Percentiles rank a stretch among this genome's conserved stretches.
phyloP scores from a whole-genome alignment of 2,329 filamentous ascomycete species.

The Alternaria tenuissima region DNA sequence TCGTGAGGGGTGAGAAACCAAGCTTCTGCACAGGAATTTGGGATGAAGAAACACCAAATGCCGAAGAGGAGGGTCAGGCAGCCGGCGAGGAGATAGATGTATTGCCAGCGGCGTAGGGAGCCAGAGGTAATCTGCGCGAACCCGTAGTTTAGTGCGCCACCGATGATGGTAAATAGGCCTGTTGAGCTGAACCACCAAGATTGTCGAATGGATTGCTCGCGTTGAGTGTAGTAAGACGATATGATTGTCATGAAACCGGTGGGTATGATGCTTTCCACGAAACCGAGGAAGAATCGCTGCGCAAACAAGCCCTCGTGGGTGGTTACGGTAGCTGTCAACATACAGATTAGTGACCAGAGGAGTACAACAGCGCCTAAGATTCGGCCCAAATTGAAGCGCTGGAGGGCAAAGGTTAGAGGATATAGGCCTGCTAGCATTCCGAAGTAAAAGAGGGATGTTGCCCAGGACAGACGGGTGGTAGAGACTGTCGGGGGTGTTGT shows the following conservation, averaged over 20 bases:
- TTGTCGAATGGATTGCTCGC: constrained; percentile 60
- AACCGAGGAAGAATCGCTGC: constrained; percentile 64
- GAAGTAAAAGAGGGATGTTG: constrained; percentile 81
- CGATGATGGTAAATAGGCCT: constrained; percentile 47
- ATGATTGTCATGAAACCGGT: constrained; percentile 66
- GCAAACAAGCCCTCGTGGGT: constrained; percentile 68
- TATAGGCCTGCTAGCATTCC: constrained; percentile 79
- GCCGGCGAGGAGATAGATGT: constrained; percentile 71
- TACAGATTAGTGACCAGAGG: constrained; percentile 72
- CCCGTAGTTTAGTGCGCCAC: constrained; percentile 45
- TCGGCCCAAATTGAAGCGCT: constrained; percentile 71
- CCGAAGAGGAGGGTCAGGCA: constrained; percentile 67
- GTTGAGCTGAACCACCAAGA: constrained; percentile 73
- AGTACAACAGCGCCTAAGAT: constrained; percentile 71
- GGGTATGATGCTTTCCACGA: constrained; percentile 64
- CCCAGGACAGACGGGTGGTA: constrained; percentile 76
- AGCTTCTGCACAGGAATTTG: constrained; percentile 70
- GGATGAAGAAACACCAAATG: constrained; percentile 72
- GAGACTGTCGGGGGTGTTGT: constrained; percentile 65
- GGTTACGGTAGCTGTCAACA: constrained; percentile 72
- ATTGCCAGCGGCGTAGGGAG: constrained; percentile 65
- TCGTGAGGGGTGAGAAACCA: constrained; percentile 74
- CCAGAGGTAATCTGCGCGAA: constrained; percentile 50
- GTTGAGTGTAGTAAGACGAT: constrained; percentile 52
- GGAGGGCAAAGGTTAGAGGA: constrained; percentile 74